Percentiles rank a stretch among this genome's conserved stretches.
Evolutionary conservation across 2,329 filamentous ascomycete genomes (phyloP).

Genomic region (Xylariomycetidae sp.): DNA sequence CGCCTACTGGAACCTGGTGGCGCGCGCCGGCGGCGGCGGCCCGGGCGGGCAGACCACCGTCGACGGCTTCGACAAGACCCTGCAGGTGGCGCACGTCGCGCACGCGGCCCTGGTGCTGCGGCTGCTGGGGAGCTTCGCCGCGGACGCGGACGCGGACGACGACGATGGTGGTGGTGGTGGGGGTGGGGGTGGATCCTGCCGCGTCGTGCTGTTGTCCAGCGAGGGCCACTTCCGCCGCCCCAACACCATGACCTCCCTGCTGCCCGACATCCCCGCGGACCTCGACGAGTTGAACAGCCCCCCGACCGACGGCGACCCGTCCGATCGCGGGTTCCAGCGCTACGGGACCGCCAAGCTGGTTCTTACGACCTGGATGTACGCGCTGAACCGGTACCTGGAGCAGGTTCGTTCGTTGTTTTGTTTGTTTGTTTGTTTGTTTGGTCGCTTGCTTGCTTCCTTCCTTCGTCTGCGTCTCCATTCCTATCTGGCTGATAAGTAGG

Average conservation of each 20-base stretch:
- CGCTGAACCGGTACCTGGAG: conserved; percentile 29
- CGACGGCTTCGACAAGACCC: conserved; percentile 32
- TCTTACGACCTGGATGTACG: conserved; percentile 33
- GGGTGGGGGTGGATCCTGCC: too few relatives aligned
- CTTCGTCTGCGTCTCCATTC: too few relatives aligned
- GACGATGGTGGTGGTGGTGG: too few relatives aligned
- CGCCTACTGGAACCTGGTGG: conserved; percentile 30
- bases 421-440: too few relatives aligned
- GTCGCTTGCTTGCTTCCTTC: too few relatives aligned
- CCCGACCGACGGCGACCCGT: conserved; percentile 25
- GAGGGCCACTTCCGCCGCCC: conserved; percentile 26
- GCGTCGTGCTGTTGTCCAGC: conserved; percentile 22
- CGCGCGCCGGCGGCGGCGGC: conserved; percentile 9
- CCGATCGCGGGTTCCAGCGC: conserved; percentile 34
- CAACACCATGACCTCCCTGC: neutral
- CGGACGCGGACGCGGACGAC: conserved; percentile 35
- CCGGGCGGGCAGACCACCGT: conserved; percentile 22
- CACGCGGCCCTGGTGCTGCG: conserved; percentile 32
- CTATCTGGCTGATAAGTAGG: neutral
- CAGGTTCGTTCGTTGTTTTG: conserved; percentile 13
- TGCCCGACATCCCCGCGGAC: conserved; percentile 8
- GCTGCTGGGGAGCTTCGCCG: conserved; percentile 55
- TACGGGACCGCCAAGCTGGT: conserved; percentile 37
- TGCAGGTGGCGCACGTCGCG: conserved; percentile 33
- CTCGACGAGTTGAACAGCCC: conserved; percentile 32